Percentiles rank a stretch among this genome's conserved stretches.
These are phyloP conservation scores for Aspergillus pseudoviridinutans DNA, from an alignment of 2,329 filamentous ascomycete species.

Conservation along the genomic window DNA sequence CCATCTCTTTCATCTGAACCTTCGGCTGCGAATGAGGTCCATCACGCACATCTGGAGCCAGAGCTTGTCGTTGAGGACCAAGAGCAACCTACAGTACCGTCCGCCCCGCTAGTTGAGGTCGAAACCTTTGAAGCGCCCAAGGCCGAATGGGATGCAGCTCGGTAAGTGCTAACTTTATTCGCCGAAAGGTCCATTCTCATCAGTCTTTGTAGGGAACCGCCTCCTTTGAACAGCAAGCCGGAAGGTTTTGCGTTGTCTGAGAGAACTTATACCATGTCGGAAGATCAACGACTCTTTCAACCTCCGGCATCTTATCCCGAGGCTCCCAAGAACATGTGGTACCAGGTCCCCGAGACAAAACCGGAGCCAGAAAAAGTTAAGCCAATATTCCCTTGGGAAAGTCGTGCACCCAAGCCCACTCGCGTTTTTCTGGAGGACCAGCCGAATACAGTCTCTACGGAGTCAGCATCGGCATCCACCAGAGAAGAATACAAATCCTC, in stretches of 20 bases:
- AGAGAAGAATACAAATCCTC: conserved; percentile 15
- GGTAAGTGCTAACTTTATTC: conserved; percentile 39
- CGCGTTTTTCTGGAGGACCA: conserved; percentile 43
- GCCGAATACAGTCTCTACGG: conserved; percentile 3
- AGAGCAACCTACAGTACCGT: conserved; percentile 39
- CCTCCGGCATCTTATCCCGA: conserved; percentile 74
- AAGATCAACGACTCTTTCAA: conserved; percentile 68
- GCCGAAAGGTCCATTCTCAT: conserved; percentile 17
- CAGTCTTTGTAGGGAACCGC: conserved; percentile 50
- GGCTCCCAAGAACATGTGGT: conserved; percentile 84
- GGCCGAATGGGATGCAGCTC: conserved; percentile 60
- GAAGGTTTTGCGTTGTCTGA: conserved; percentile 82
- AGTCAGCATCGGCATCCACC: conserved; percentile 4
- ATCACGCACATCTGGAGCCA: conserved; percentile 28
- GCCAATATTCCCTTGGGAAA: conserved; percentile 90
- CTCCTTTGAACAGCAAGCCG: conserved; percentile 65
- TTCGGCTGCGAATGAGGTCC: not conserved
- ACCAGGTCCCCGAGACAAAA: conserved; percentile 63
- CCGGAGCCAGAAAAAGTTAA: conserved; percentile 58
- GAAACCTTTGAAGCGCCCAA: conserved; percentile 55
- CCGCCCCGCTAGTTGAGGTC: conserved; percentile 24
- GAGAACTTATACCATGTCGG: conserved; percentile 78
- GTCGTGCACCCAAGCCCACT: conserved; percentile 57
- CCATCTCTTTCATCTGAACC: not conserved
- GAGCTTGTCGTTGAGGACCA: conserved; percentile 42